A percentile compares a stretch with the other conserved stretches of the same genome.
phyloP scores from a whole-genome alignment of 805 yeast species.

The Jamesozyma spencerorum region DNA sequence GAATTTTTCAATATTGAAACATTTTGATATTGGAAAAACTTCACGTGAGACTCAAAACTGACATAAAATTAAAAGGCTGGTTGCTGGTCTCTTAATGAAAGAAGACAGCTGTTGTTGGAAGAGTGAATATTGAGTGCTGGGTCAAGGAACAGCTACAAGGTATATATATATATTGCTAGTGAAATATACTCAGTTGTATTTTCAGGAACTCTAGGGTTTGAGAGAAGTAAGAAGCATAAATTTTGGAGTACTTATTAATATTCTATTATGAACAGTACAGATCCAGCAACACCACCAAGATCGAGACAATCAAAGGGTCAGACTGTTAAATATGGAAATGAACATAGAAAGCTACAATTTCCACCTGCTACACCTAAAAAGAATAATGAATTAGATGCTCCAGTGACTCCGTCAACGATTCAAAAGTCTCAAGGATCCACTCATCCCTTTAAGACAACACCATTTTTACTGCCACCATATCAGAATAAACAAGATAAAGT shows the following conservation, averaged over 20 bases:
- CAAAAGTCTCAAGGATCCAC: background rate
- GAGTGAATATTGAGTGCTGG: too few relatives aligned
- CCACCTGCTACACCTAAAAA: constrained; percentile 12
- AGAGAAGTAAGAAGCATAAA: too few relatives aligned
- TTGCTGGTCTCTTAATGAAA: background rate
- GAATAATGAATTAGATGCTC: constrained; percentile 4
- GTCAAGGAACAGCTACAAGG: too few relatives aligned
- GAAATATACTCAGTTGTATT: too few relatives aligned
- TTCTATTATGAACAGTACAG: background rate
- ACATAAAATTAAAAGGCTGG: too few relatives aligned
- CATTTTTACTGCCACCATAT: constrained; percentile 13
- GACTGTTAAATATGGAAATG: background rate
- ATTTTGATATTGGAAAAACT: background rate
- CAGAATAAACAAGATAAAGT: background rate
- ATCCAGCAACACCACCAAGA: constrained; percentile 30
- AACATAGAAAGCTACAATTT: constrained; percentile 1
- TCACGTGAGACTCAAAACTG: background rate
- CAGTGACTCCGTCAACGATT: constrained; percentile 23
- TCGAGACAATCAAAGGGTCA: constrained; percentile 11
- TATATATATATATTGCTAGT: too few relatives aligned
- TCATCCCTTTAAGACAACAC: constrained; percentile 9
- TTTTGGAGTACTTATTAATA: background rate
- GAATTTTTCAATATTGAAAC: too few relatives aligned
- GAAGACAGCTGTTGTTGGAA: too few relatives aligned
- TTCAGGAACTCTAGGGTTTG: too few relatives aligned